Evolutionary conservation across 345 rosid species (phyloP), one percentile per base, ranked within the genome.

Genomic region (Anastatica hierochuntica): DNA sequence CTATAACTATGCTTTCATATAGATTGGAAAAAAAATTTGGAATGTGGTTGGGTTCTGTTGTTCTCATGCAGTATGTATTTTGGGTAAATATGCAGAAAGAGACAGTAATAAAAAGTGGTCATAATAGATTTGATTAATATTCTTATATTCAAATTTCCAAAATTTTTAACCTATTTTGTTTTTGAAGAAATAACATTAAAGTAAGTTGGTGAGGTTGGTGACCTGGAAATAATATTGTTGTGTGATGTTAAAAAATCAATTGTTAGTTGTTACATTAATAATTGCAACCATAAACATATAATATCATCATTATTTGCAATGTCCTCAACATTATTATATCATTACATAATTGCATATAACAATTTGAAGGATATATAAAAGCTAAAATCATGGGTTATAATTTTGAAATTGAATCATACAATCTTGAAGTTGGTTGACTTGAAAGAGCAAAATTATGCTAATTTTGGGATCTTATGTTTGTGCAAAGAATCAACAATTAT

Each of bases 401-500:
- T 8, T 29, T 29, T 29, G 33, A 29, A 29, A 29, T 29, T 4
- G 10, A 8, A 29, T 29, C 33, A 29, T 29, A 8, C n/a, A 29
- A 8, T 8, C 33, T 29, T 43, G 36, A 31, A 0, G 9, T 21
- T 50, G 53, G 52, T 64, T 66, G 70, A 66, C 70, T 50, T 58
- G 42, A 21, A 57, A 35, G 47, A 65, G 34, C 46, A 20, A 35
- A 10, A 58, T 2, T 57, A n/a, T 58, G 27, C 20, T 29, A 11
- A 20, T 19, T 51, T 58, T 66, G 64, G 70, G 36, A 44, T 51
- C 14, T 66, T 66, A 42, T 66, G 64, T 51, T 66, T 66, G 70
- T 58, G 60, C 31, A 58, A 51, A 51, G 64, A 58, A 66, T 66
- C 70, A 43, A 10, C 16, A 29, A 43, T 43, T 57, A 10, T 57